A percentile compares a stretch with the other conserved stretches of the same genome.
Conservation (phyloP, 371 early-diverging fungal genomes). For the Mortierella sp. region DNA sequence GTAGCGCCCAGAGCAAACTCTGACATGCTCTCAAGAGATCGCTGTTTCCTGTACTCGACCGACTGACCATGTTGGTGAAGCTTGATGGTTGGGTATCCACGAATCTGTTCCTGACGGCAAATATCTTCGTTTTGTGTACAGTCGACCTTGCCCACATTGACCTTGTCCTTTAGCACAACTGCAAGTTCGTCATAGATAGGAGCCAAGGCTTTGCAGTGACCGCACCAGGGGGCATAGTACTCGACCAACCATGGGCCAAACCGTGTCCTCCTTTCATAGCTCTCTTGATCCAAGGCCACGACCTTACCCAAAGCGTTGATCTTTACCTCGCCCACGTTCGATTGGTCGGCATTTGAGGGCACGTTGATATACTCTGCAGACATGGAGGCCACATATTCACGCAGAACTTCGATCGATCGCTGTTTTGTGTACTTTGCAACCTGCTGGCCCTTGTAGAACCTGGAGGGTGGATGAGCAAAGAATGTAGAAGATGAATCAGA, state of each 20-base stretch:
- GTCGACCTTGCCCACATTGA: slow-evolving; percentile 87
- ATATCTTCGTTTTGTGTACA: slow-evolving; percentile 72
- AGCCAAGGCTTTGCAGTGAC: slow-evolving; percentile 84
- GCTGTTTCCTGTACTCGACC: slow-evolving; percentile 63
- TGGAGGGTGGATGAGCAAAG: neutral
- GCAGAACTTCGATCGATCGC: slow-evolving; percentile 24
- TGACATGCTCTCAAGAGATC: slow-evolving; percentile 62
- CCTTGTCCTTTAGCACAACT: slow-evolving; percentile 64
- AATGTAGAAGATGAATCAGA: neutral
- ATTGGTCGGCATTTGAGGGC: slow-evolving; percentile 8
- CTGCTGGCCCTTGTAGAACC: slow-evolving; percentile 63
- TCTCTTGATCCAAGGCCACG: slow-evolving; percentile 26
- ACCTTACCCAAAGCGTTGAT: slow-evolving; percentile 41
- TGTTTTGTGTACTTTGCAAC: slow-evolving; percentile 59
- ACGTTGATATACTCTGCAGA: slow-evolving; percentile 43
- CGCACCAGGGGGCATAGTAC: slow-evolving; percentile 91
- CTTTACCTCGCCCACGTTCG: slow-evolving; percentile 33
- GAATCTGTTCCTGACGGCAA: slow-evolving; percentile 66
- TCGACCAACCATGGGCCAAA: slow-evolving; percentile 77
- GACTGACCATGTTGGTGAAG: slow-evolving; percentile 65
- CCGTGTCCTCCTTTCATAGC: slow-evolving; percentile 22
- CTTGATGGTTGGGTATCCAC: slow-evolving; percentile 87
- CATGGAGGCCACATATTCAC: slow-evolving; percentile 21
- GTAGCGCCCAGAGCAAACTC: slow-evolving; percentile 60
- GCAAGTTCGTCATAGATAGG: slow-evolving; percentile 87